Evolutionary conservation across 345 rosid genomes (phyloP).

Genomic region (Isatis tinctoria): DNA sequence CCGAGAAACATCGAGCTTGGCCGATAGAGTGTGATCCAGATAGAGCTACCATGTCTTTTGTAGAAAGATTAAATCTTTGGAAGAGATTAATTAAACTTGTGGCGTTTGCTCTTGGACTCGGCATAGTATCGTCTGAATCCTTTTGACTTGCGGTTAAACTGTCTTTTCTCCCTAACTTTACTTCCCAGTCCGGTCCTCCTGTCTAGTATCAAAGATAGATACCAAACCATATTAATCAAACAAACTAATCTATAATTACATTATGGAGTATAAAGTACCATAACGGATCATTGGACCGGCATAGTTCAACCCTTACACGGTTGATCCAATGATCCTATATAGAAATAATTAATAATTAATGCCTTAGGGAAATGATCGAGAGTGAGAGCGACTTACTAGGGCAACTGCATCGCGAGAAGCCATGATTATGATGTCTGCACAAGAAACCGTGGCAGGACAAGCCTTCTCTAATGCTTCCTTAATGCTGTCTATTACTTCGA

Average conservation of each 20-base stretch:
- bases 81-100: constrained; percentile 53
- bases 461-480: constrained; percentile 64
- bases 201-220: too few relatives aligned
- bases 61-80: constrained; percentile 48
- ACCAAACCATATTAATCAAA: background rate
- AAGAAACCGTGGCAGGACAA: constrained; percentile 77
- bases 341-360: too few relatives aligned
- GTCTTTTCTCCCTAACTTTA: constrained; percentile 72
- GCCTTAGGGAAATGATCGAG: too few relatives aligned
- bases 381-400: constrained; percentile 37
- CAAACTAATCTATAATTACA: too few relatives aligned
- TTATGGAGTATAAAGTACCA: background rate
- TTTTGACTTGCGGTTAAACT: constrained; percentile 72
- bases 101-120: constrained; percentile 70
- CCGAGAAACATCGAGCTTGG: constrained; percentile 71
- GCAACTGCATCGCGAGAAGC: constrained; percentile 86
- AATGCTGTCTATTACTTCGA: constrained; percentile 56
- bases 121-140: constrained; percentile 63
- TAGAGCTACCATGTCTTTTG: constrained; percentile 74
- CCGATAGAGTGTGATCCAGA: constrained; percentile 91
- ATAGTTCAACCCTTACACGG: too few relatives aligned
- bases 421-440: constrained; percentile 81
- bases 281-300: too few relatives aligned
- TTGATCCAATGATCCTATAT: too few relatives aligned
- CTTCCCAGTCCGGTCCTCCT: constrained; percentile 80